A percentile compares a stretch with the other conserved stretches of the same genome.
These are phyloP conservation scores for Malus hybrid DNA, from an alignment of 331 rosid genomes.

Conservation along the genomic window DNA sequence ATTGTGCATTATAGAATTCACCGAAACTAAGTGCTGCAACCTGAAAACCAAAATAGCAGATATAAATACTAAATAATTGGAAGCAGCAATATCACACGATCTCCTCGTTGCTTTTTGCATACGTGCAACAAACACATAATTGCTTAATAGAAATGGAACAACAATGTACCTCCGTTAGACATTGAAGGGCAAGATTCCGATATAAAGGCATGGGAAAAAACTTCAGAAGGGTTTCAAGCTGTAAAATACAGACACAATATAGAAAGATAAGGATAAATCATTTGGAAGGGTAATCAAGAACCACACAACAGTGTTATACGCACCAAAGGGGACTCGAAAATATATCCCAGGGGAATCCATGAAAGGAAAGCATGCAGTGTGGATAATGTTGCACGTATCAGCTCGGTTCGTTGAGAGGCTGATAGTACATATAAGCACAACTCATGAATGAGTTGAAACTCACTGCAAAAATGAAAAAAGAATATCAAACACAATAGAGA, in stretches of 20 bases:
- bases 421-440: conserved; percentile 91
- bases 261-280: conserved; percentile 3
- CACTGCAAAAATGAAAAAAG: conserved; percentile 40
- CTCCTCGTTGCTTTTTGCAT: neutral
- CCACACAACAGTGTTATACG: conserved; percentile 19
- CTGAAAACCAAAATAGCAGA: conserved; percentile 31
- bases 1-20: conserved; percentile 65
- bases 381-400: conserved; percentile 84
- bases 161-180: conserved; percentile 77
- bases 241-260: conserved; percentile 19
- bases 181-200: conserved; percentile 86
- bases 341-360: conserved; percentile 98
- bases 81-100: neutral
- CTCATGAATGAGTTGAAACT: conserved; percentile 98
- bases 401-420: conserved; percentile 90
- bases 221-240: conserved; percentile 95
- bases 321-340: conserved; percentile 95
- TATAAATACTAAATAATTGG: neutral
- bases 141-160: neutral
- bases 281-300: neutral
- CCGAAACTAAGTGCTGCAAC: conserved; percentile 89
- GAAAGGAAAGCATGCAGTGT: conserved; percentile 96
- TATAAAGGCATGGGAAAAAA: conserved; percentile 82
- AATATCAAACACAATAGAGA: conserved; percentile 22
- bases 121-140: neutral